Conservation (phyloP, 169 alveolate species). For the Plasmodium knowlesi region DNA sequence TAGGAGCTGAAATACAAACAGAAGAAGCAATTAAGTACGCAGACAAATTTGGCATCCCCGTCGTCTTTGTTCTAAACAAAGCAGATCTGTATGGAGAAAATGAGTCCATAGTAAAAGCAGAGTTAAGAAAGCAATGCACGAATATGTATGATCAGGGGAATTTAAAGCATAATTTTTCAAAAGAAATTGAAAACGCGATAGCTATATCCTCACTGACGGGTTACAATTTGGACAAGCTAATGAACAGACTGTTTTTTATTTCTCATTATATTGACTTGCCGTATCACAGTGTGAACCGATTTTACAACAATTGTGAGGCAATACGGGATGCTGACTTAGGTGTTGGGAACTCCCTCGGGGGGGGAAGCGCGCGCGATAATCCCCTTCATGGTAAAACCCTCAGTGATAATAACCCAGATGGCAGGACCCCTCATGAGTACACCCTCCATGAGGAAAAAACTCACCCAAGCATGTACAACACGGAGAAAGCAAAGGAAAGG, state of each 20-base stretch:
- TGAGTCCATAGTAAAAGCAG: conserved; percentile 81
- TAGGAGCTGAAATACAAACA: conserved; percentile 83
- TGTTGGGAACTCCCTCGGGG: neutral
- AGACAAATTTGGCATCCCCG: conserved; percentile 83
- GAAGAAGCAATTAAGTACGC: conserved; percentile 87
- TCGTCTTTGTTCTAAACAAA: conserved; percentile 83
- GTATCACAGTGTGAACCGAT: conserved; percentile 21
- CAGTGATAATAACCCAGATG: too few relatives aligned
- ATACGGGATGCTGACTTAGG: neutral
- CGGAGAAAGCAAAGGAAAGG: neutral
- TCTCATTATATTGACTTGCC: conserved; percentile 71
- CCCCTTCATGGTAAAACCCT: neutral
- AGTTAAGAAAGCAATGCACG: conserved; percentile 75
- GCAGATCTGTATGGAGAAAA: conserved; percentile 78
- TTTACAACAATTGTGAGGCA: conserved; percentile 10
- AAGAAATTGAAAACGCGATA: conserved; percentile 76
- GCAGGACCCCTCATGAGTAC: too few relatives aligned
- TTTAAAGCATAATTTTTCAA: conserved; percentile 68
- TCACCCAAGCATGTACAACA: neutral
- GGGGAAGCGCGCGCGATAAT: neutral
- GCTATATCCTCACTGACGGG: conserved; percentile 81
- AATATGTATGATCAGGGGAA: conserved; percentile 77
- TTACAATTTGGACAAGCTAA: conserved; percentile 35
- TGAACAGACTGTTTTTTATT: conserved; percentile 44
- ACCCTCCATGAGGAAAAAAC: neutral